Evolutionary conservation across 371 early-diverging fungal species (phyloP).

Genomic region (Mortierella sp.): DNA sequence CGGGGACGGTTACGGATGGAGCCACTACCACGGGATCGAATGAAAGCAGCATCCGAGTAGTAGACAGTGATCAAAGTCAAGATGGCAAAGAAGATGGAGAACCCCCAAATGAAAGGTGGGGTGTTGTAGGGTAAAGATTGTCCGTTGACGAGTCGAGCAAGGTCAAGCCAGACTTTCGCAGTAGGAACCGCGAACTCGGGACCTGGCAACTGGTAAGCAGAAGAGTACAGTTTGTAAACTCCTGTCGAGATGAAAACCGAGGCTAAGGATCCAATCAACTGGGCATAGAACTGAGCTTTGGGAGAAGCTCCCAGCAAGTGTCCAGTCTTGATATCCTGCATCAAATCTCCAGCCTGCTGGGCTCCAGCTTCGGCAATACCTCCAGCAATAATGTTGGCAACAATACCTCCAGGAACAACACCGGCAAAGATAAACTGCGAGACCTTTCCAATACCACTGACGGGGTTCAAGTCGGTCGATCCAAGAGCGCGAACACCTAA

Average conservation of each 20-base stretch:
- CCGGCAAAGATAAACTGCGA: constrained; percentile 87
- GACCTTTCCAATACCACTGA: constrained; percentile 87
- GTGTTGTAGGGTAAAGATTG: constrained; percentile 78
- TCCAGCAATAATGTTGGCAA: constrained; percentile 88
- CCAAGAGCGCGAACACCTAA: constrained; percentile 83
- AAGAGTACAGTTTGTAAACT: constrained; percentile 79
- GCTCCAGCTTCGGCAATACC: constrained; percentile 88
- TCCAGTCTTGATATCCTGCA: constrained; percentile 93
- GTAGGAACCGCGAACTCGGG: constrained; percentile 82
- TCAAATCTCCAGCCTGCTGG: constrained; percentile 83
- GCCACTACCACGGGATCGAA: too few relatives aligned
- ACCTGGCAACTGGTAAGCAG: constrained; percentile 80
- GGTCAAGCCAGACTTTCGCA: constrained; percentile 86
- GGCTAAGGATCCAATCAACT: constrained; percentile 83
- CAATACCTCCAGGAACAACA: constrained; percentile 77
- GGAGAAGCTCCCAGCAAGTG: constrained; percentile 86
- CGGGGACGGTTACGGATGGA: constrained; percentile 23
- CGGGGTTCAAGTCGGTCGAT: constrained; percentile 88
- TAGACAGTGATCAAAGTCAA: constrained; percentile 69
- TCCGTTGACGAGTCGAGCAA: constrained; percentile 85
- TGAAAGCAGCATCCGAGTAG: constrained; percentile 68
- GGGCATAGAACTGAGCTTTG: constrained; percentile 88
- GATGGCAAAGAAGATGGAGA: constrained; percentile 71
- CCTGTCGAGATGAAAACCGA: constrained; percentile 75
- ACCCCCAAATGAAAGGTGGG: constrained; percentile 67